Percentiles rank a stretch among this genome's conserved stretches.
Evolutionary conservation across 1,139 yeast genomes (phyloP).

Genomic region (Geotrichum restrictum): DNA sequence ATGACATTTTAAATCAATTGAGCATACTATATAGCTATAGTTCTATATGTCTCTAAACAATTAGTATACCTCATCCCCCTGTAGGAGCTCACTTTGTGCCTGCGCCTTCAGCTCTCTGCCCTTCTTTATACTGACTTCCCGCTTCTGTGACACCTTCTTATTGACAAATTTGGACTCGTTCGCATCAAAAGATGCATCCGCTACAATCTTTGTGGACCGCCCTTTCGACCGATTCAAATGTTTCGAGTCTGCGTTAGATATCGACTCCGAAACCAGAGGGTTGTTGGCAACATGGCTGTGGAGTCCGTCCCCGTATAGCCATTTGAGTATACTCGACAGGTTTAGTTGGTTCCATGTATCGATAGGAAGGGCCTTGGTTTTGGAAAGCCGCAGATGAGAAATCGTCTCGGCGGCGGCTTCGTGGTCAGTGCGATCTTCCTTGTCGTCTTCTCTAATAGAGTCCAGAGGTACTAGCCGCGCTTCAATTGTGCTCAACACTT

Average conservation of each 20-base stretch:
- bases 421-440: constrained; percentile 3
- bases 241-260: constrained; percentile 7
- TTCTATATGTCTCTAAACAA: too few relatives aligned
- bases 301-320: constrained; percentile 67
- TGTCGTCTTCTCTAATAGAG: not conserved
- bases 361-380: constrained; percentile 55
- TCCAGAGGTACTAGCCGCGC: constrained; percentile 11
- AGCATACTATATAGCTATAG: too few relatives aligned
- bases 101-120: constrained; percentile 7
- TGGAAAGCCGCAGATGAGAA: constrained; percentile 55
- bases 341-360: constrained; percentile 64
- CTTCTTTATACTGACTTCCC: constrained; percentile 5
- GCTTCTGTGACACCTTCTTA: constrained; percentile 9
- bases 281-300: constrained; percentile 58
- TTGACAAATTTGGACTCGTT: constrained; percentile 4
- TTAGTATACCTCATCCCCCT: not conserved
- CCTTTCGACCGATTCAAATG: not conserved
- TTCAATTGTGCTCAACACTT: constrained; percentile 47
- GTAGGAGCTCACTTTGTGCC: constrained; percentile 3
- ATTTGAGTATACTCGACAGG: constrained; percentile 58
- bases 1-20: too few relatives aligned
- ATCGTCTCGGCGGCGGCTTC: constrained; percentile 33
- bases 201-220: not conserved
- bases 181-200: not conserved
- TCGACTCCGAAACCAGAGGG: constrained; percentile 27